Percentiles rank a stretch among this genome's conserved stretches.
These are phyloP conservation scores for Ogataea henricii DNA, from an alignment of 805 yeast genomes.

Conservation along the genomic window DNA sequence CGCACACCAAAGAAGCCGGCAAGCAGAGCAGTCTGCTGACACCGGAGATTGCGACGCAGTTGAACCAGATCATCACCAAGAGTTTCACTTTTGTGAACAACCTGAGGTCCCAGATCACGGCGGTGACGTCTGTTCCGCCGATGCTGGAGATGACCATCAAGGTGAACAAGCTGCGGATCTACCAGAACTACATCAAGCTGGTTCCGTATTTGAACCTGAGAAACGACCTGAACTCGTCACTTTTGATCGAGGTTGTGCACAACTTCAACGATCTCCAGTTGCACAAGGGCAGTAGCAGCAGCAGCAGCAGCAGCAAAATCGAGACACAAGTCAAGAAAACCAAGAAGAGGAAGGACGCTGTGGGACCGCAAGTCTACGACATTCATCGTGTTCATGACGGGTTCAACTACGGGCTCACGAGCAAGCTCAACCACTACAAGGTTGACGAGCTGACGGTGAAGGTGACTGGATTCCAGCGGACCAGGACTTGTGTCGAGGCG, in stretches of 20 bases:
- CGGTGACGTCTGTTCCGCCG: slow-evolving; percentile 17
- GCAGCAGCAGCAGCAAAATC: slow-evolving; percentile 15
- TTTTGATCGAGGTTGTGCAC: slow-evolving; percentile 36
- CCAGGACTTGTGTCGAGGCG: slow-evolving; percentile 2
- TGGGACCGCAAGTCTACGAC: slow-evolving; percentile 20
- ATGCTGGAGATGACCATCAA: slow-evolving; percentile 26
- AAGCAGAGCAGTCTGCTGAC: slow-evolving; percentile 31
- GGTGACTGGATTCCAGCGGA: slow-evolving; percentile 14
- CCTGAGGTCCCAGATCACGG: slow-evolving; percentile 26
- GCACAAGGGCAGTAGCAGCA: slow-evolving; percentile 17
- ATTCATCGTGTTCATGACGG: slow-evolving; percentile 42
- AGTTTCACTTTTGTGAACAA: slow-evolving; percentile 33
- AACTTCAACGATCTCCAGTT: slow-evolving; percentile 32
- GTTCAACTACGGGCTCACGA: slow-evolving; percentile 44
- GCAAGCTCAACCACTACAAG: slow-evolving; percentile 37
- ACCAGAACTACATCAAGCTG: slow-evolving; percentile 34
- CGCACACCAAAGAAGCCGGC: slow-evolving; percentile 25
- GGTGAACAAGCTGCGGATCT: slow-evolving; percentile 35
- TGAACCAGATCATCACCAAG: slow-evolving; percentile 34
- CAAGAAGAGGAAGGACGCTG: slow-evolving; percentile 14
- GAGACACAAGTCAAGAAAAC: slow-evolving; percentile 8
- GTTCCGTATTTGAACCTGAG: slow-evolving; percentile 35
- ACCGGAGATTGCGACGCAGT: slow-evolving; percentile 34
- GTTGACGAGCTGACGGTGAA: slow-evolving; percentile 37
- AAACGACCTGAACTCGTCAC: slow-evolving; percentile 34